A percentile compares a stretch with the other conserved stretches of the same genome.
Evolutionary conservation across 2,329 filamentous ascomycete species (phyloP).

Genomic region (Verticillium zaregamsianum): DNA sequence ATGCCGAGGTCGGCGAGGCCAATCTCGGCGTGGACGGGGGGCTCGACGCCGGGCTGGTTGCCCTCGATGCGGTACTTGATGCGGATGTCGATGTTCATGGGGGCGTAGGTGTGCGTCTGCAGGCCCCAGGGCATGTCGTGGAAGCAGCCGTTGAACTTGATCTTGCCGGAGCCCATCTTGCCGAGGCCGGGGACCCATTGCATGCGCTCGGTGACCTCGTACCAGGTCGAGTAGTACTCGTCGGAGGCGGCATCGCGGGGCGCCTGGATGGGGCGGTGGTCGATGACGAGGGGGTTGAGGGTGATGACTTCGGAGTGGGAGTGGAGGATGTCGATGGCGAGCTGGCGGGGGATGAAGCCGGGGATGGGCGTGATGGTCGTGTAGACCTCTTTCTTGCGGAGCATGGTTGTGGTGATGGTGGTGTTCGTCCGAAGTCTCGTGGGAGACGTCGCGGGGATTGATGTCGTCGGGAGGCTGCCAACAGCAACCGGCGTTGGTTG

Average conservation of each 20-base stretch:
- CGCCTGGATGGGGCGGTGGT: constrained; percentile 59
- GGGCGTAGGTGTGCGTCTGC: constrained; percentile 68
- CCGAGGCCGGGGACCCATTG: constrained; percentile 65
- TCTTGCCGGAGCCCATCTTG: constrained; percentile 59
- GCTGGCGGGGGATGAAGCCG: constrained; percentile 64
- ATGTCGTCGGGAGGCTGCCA: not conserved
- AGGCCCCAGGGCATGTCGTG: constrained; percentile 69
- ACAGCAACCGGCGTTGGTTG: not conserved
- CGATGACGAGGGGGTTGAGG: constrained; percentile 64
- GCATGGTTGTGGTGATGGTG: constrained; percentile 32
- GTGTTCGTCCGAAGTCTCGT: not conserved
- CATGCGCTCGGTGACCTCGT: constrained; percentile 66
- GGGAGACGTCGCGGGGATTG: not conserved
- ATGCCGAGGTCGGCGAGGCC: constrained; percentile 54
- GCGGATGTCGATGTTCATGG: constrained; percentile 61
- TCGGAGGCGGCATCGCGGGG: constrained; percentile 64
- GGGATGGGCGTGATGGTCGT: constrained; percentile 69
- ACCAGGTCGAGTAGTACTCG: constrained; percentile 72
- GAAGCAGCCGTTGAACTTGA: constrained; percentile 68
- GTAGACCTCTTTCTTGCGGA: constrained; percentile 61
- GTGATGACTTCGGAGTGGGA: constrained; percentile 68
- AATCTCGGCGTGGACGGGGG: constrained; percentile 57
- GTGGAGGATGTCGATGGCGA: constrained; percentile 69
- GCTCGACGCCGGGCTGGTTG: constrained; percentile 63
- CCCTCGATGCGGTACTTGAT: constrained; percentile 66